Percentiles rank a stretch among this genome's conserved stretches.
Evolutionary conservation across 805 yeast species (phyloP).

Genomic region (Tetrapisispora nanseiensis): DNA sequence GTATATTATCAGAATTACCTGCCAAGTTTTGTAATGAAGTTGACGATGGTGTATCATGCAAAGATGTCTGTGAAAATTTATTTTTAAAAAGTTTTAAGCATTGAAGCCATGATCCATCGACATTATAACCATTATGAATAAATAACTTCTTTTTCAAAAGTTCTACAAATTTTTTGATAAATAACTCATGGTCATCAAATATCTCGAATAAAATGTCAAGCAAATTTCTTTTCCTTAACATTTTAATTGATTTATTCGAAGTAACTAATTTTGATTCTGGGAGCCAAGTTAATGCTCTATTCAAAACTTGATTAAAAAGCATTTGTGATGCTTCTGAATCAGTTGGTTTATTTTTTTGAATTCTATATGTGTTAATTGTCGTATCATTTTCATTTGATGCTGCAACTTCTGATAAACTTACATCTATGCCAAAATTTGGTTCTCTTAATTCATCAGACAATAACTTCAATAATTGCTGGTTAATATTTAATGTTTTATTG

Average conservation of each 20-base stretch:
- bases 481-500: slow-evolving; percentile 3
- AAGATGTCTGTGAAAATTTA: slow-evolving; percentile 8
- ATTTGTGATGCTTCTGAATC: not conserved
- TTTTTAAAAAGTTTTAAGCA: slow-evolving; percentile 15
- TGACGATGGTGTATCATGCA: not conserved
- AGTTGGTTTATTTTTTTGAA: not conserved
- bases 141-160: slow-evolving; percentile 19
- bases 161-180: slow-evolving; percentile 18
- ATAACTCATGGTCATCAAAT: slow-evolving; percentile 18
- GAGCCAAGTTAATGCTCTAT: slow-evolving; percentile 19
- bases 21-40: not conserved
- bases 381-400: not conserved
- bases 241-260: slow-evolving; percentile 7
- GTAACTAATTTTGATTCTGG: slow-evolving; percentile 15
- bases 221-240: slow-evolving; percentile 10
- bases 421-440: slow-evolving; percentile 15
- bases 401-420: slow-evolving; percentile 1
- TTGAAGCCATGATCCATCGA: slow-evolving; percentile 20
- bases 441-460: slow-evolving; percentile 36
- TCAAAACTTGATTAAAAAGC: slow-evolving; percentile 14
- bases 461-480: slow-evolving; percentile 4
- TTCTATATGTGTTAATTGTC: not conserved
- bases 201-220: slow-evolving; percentile 19
- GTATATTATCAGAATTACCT: slow-evolving; percentile 5
- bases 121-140: slow-evolving; percentile 12